Percentiles rank a stretch among this genome's conserved stretches.
These are phyloP conservation scores for Baorangia bicolor DNA, from an alignment of 768 basidiomycete genomes.

Conservation along the genomic window DNA sequence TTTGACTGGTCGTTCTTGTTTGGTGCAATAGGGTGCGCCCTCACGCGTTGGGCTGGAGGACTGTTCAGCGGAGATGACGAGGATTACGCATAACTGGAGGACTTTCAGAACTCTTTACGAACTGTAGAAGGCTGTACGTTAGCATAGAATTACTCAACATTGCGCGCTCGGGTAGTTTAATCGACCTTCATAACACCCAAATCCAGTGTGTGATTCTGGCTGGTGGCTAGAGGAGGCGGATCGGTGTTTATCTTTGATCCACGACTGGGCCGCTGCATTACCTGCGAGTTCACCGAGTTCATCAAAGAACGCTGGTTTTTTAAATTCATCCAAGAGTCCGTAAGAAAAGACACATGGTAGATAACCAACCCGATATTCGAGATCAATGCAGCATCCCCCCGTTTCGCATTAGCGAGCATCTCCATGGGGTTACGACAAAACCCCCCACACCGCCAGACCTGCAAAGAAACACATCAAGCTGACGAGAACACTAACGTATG, in stretches of 20 bases:
- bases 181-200: background rate
- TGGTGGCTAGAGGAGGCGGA: background rate
- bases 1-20: slow-evolving; percentile 74
- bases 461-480: slow-evolving; percentile 70
- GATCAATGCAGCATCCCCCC: background rate
- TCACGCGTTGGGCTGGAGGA: slow-evolving; percentile 55
- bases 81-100: slow-evolving; percentile 5
- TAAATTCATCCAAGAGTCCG: background rate
- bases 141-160: background rate
- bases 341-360: slow-evolving; percentile 11
- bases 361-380: slow-evolving; percentile 2
- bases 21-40: slow-evolving; percentile 48
- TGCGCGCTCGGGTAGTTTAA: background rate
- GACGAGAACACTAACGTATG: slow-evolving; percentile 66
- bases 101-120: background rate
- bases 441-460: slow-evolving; percentile 73
- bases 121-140: slow-evolving; percentile 6
- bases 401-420: background rate
- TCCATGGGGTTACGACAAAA: slow-evolving; percentile 40
- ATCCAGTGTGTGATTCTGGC: background rate
- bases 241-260: background rate
- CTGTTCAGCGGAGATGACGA: slow-evolving; percentile 22
- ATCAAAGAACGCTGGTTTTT: background rate
- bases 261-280: background rate
- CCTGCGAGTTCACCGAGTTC: background rate